Evolutionary conservation across 1,139 yeast genomes (phyloP), one percentile per base, ranked within the genome.

Genomic region (Suhomyces terraborum): DNA sequence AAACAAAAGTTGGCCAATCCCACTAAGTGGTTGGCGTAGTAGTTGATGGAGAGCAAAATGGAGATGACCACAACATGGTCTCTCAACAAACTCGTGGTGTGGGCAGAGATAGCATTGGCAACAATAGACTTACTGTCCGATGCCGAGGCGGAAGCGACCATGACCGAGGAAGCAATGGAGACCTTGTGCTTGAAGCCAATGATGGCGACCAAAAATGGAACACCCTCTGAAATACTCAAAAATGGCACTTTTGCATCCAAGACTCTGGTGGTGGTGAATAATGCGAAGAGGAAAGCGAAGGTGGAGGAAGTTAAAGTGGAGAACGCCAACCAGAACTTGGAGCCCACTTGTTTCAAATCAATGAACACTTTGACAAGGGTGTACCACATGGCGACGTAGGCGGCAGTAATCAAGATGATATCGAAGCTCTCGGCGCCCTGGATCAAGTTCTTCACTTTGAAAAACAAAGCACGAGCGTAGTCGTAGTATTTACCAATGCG

Each of bases 181-280:
- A 88, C 79, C 58, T 93, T 89, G 62, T 88, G 88, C 58, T 89
- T 91, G 66, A 93, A 93, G 1, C 98, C 98, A 56, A 93, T 81
- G 8, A 91, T 84, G 19, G 96, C 93, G 16, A 91, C 96, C 55
- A 93, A 75, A 64, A 93, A 93, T 19, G 98, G 98, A 37, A 93
- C 69, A 9, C 98, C 98, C 69, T 93, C 98, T 40, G 93, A 80
- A 52, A 93, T 73, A 47, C 89, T 82, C 46, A 87, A 69, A 43
- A 88, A 73, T 6, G 96, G 81, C 26, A 93, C 85, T 38, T 73
- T 75, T 33, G 75, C 60, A 29, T 72, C 66, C 41, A 71, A 57
- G n/a, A 82, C 57, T 40, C 75, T 62, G 23, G 88, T 79, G 22
- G 89, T 75, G 49, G 83, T 79, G n/a, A 73, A 72, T 52, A 88